phyloP scores from a whole-genome alignment of 2,329 filamentous ascomycete genomes.

The Karstenula rhodostoma region DNA sequence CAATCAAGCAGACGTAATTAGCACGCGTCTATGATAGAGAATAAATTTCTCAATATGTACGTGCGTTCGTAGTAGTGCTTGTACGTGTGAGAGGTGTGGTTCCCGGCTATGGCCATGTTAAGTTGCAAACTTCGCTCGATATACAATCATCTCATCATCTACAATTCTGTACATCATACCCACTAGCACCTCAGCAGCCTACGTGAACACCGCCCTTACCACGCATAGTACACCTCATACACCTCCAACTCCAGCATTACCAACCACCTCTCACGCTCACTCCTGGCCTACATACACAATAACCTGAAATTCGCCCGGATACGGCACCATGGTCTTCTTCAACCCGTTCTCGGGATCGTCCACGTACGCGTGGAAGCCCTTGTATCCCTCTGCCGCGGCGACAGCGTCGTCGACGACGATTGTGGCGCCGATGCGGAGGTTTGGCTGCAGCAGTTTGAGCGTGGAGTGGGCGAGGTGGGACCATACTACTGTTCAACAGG shows the following conservation, averaged over 20 bases:
- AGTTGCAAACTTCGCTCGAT: too few relatives aligned
- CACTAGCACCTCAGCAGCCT: too few relatives aligned
- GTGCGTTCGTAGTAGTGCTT: background rate
- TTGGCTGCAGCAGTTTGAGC: constrained; percentile 57
- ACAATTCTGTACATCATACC: too few relatives aligned
- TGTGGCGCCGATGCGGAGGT: constrained; percentile 57
- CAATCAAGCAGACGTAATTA: background rate
- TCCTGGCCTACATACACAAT: constrained; percentile 24
- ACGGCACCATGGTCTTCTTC: constrained; percentile 59
- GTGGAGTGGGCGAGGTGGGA: constrained; percentile 62
- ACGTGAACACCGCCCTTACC: too few relatives aligned
- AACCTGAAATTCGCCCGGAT: constrained; percentile 58
- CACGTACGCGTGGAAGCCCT: constrained; percentile 59
- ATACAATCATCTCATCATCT: too few relatives aligned
- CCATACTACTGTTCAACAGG: constrained; percentile 59
- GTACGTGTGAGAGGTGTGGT: background rate
- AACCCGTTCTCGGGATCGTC: constrained; percentile 59
- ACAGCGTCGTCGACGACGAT: constrained; percentile 61
- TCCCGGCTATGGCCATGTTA: background rate
- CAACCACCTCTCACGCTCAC: background rate
- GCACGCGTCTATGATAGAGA: background rate
- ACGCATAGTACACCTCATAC: too few relatives aligned
- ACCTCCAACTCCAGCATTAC: too few relatives aligned
- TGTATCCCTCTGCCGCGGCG: constrained; percentile 51
- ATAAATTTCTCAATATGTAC: background rate